phyloP scores from a whole-genome alignment of 495 filamentous ascomycete species.

The Hypoxylon fragiforme region DNA sequence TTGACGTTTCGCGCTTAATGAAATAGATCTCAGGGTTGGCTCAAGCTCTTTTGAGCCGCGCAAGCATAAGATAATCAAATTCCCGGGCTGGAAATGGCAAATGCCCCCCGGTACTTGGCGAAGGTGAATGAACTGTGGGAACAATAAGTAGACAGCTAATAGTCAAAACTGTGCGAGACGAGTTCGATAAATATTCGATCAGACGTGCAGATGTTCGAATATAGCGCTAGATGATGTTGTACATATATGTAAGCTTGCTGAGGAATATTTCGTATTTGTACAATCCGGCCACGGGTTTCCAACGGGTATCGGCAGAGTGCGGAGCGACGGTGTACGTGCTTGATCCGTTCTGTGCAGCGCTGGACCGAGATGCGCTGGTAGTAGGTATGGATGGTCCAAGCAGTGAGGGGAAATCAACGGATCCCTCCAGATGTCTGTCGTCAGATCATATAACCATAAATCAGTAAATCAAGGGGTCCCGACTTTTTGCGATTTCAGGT shows the following conservation, averaged over 20 bases:
- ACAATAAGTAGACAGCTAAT: too few relatives aligned
- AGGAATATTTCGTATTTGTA: conserved; percentile 9
- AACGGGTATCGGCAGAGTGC: conserved; percentile 26
- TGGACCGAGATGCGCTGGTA: not conserved
- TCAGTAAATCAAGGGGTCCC: too few relatives aligned
- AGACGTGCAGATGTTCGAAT: conserved; percentile 11
- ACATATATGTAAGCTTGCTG: too few relatives aligned
- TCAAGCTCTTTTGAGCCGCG: conserved; percentile 3
- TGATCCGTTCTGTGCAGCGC: not conserved
- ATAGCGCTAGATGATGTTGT: too few relatives aligned
- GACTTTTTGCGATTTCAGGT: too few relatives aligned
- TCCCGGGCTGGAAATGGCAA: not conserved
- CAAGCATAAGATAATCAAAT: conserved; percentile 1
- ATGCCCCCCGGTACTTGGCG: too few relatives aligned
- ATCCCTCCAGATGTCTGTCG: not conserved
- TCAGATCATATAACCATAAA: not conserved
- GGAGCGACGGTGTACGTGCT: conserved; percentile 5
- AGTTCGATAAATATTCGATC: not conserved
- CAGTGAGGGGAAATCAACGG: not conserved
- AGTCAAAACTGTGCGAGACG: conserved; percentile 6
- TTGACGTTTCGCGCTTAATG: conserved; percentile 1
- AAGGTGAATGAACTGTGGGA: too few relatives aligned
- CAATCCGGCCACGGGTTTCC: conserved; percentile 18
- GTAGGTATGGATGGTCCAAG: not conserved
- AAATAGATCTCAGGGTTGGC: conserved; percentile 3